Percentiles rank a stretch among this genome's conserved stretches.
Evolutionary conservation across 2,329 filamentous ascomycete genomes (phyloP).

Genomic region (Elsinoe australis): DNA sequence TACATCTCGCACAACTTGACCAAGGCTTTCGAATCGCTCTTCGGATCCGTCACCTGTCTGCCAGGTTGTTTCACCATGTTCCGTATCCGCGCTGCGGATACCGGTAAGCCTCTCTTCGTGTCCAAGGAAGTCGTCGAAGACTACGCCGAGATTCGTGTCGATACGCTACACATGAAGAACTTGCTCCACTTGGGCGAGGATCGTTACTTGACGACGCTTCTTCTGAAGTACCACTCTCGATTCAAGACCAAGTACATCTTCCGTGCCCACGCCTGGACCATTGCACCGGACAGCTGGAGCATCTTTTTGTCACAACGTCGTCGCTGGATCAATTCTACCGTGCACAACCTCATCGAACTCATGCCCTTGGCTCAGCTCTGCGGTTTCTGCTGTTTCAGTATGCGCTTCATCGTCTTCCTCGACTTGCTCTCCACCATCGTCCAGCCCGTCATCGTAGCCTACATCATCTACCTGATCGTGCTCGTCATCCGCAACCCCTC

Average conservation of each 20-base stretch:
- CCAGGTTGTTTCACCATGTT: slow-evolving; percentile 99
- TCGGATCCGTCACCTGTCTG: slow-evolving; percentile 93
- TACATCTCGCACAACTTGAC: slow-evolving; percentile 96
- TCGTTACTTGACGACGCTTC: slow-evolving; percentile 89
- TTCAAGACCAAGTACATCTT: slow-evolving; percentile 99
- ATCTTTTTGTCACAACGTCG: slow-evolving; percentile 97
- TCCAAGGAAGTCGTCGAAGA: slow-evolving; percentile 81
- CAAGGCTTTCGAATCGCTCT: slow-evolving; percentile 95
- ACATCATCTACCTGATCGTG: slow-evolving; percentile 83
- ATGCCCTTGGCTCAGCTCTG: slow-evolving; percentile 90
- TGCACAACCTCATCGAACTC: slow-evolving; percentile 94
- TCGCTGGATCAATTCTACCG: slow-evolving; percentile 98
- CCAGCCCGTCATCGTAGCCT: slow-evolving; percentile 82
- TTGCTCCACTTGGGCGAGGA: slow-evolving; percentile 93
- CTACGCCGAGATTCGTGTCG: slow-evolving; percentile 89
- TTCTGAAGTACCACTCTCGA: slow-evolving; percentile 83
- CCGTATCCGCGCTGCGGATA: slow-evolving; percentile 86
- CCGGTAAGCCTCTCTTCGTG: slow-evolving; percentile 91
- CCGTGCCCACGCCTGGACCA: slow-evolving; percentile 88
- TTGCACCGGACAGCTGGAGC: slow-evolving; percentile 86
- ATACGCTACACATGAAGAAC: slow-evolving; percentile 99
- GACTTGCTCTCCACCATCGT: slow-evolving; percentile 88
- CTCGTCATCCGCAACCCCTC: slow-evolving; percentile 54
- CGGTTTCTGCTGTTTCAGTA: slow-evolving; percentile 99
- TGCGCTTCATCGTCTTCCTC: slow-evolving; percentile 95